Evolutionary conservation across 2,329 filamentous ascomycete species (phyloP), one percentile per base, ranked within the genome.

Genomic region (Bipolaris zeicola): DNA sequence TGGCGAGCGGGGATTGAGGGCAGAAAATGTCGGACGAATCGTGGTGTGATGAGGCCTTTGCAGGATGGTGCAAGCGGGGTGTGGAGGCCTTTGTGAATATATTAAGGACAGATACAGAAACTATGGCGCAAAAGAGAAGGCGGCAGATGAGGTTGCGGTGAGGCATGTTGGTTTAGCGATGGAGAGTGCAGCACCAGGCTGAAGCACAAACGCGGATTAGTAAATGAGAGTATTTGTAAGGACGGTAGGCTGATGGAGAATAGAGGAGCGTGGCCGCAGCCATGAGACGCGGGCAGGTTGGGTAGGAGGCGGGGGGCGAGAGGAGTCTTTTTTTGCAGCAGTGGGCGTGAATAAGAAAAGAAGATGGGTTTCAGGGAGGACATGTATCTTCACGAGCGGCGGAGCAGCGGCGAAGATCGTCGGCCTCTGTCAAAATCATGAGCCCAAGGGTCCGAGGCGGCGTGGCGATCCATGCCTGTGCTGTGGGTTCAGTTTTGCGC

Each of bases 41-140:
- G 10, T 56, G 47, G 20, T 57, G 58, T 14, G 67, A 57, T 1
- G 59, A 57, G 0, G 70, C 59, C 41, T 66, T 71, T 24, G 65
- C 66, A 47, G 68, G 60, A 34, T 67, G 66, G 11, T 67, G 64
- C 48, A 69, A 70, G 44, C 70, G 69, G 5, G 71, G 68, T 14
- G 71, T 52, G 57, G 67, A 67, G 34, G 66, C 62, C 22, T 53
- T 63, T 24, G 66, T 73, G 64, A 75, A 73, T 56, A 75, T 58
- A 45, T 73, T 75, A 61, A 75, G 67, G 41, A 72, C 60, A 48
- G 69, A 70, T 38, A 73, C 69, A 33, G 70, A 72, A 46, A 75
- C 69, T 36, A 75, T 37, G 52, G 66, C 69, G 58, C 68, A 70
- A 52, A 74, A 70, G 39, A 75, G 61, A 31, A 75, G 56, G 24